phyloP scores from a whole-genome alignment of 192 early-diverging fungal species.

The Physocladia obscura region DNA sequence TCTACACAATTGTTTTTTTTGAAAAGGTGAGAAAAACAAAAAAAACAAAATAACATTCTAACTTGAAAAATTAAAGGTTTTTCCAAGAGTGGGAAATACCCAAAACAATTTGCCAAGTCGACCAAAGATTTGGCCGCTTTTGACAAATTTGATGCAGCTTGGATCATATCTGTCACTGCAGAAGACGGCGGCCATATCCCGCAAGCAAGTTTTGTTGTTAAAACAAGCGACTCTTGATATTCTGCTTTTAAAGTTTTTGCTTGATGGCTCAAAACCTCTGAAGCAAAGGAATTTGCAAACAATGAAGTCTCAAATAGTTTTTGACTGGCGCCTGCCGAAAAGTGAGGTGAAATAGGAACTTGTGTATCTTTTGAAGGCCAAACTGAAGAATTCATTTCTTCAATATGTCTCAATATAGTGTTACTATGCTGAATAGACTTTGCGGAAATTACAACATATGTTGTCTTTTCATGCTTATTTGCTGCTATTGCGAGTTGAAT shows the following conservation, averaged over 20 bases:
- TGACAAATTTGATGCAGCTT: conserved; percentile 39
- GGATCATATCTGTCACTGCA: conserved; percentile 51
- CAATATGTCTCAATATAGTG: conserved; percentile 47
- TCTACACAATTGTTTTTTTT: not conserved
- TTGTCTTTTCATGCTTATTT: conserved; percentile 55
- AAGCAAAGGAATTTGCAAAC: conserved; percentile 21
- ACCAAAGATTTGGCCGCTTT: conserved; percentile 34
- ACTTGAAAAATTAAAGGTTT: conserved; percentile 36
- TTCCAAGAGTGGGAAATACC: conserved; percentile 40
- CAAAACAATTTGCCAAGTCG: conserved; percentile 43
- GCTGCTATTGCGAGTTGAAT: conserved; percentile 54
- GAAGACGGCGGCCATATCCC: conserved; percentile 56
- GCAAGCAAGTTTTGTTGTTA: conserved; percentile 53
- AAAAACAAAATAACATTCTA: not conserved
- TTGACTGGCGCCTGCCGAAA: conserved; percentile 4
- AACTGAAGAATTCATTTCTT: conserved; percentile 24
- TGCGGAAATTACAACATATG: conserved; percentile 52
- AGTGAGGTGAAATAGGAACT: conserved; percentile 20
- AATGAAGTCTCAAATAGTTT: conserved; percentile 17
- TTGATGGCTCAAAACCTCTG: conserved; percentile 23
- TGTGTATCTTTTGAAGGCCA: not conserved
- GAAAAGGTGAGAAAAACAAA: no score
- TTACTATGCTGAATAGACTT: conserved; percentile 48
- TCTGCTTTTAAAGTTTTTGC: conserved; percentile 30
- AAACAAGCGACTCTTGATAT: conserved; percentile 44